These are phyloP conservation scores for Vitis cinerea DNA, from an alignment of 164 flowering plant species.

Conservation along the genomic window DNA sequence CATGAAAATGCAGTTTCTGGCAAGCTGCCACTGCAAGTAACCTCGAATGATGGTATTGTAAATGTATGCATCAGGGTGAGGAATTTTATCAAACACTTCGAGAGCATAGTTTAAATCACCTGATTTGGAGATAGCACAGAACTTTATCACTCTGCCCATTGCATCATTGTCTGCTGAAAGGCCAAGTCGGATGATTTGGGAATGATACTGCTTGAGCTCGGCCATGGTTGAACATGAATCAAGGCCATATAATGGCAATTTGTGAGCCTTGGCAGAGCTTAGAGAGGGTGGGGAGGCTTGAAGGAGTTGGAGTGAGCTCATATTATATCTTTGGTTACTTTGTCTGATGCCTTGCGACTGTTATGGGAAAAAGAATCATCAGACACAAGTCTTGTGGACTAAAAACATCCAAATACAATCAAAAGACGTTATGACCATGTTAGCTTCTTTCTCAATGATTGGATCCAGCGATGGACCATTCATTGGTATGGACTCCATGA, in stretches of 20 bases:
- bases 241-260: conserved; percentile 5
- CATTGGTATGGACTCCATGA: too few relatives aligned
- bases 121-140: conserved; percentile 31
- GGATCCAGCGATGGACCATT: too few relatives aligned
- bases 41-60: conserved; percentile 52
- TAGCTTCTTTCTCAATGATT: too few relatives aligned
- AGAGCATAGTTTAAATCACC: conserved; percentile 47
- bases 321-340: background rate
- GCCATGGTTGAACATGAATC: conserved; percentile 36
- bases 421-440: too few relatives aligned
- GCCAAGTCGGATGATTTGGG: conserved; percentile 44
- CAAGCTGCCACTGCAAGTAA: conserved; percentile 18
- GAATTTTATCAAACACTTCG: conserved; percentile 34
- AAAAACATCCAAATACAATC: too few relatives aligned
- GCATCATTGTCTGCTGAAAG: conserved; percentile 42
- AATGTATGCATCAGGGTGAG: conserved; percentile 49
- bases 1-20: conserved; percentile 22
- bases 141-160: conserved; percentile 47
- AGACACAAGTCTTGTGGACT: background rate
- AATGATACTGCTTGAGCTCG: conserved; percentile 44
- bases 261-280: background rate
- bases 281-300: conserved; percentile 13
- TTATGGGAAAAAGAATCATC: background rate
- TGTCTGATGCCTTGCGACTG: too few relatives aligned
- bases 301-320: conserved; percentile 12